A percentile compares a stretch with the other conserved stretches of the same genome.
These are phyloP conservation scores for Blastobotrys serpentis DNA, from an alignment of 1,139 yeast species.

Conservation along the genomic window DNA sequence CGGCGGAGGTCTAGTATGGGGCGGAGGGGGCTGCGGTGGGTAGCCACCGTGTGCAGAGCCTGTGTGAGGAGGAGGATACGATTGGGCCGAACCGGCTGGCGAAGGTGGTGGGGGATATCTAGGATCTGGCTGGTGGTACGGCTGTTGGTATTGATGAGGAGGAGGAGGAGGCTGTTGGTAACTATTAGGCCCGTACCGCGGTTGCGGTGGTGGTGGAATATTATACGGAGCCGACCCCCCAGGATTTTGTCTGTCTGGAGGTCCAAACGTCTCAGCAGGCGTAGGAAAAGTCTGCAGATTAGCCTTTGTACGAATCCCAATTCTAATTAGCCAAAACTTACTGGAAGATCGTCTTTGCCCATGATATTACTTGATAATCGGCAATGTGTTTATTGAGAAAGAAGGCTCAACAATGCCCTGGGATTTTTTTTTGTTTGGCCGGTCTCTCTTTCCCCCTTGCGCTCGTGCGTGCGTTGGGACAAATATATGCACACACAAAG, in stretches of 20 bases:
- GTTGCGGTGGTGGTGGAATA: slow-evolving; percentile 21
- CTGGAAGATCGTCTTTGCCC: slow-evolving; percentile 33
- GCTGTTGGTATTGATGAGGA: slow-evolving; percentile 2
- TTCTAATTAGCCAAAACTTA: slow-evolving; percentile 16
- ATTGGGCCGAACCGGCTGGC: too few relatives aligned
- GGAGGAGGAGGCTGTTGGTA: slow-evolving; percentile 14
- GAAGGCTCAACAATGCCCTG: slow-evolving; percentile 3
- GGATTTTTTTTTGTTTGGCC: neutral
- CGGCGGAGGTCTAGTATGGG: slow-evolving; percentile 2
- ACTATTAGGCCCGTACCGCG: slow-evolving; percentile 15
- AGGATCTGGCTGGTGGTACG: neutral
- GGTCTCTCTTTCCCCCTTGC: too few relatives aligned
- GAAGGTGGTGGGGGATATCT: slow-evolving; percentile 10
- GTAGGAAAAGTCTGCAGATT: slow-evolving; percentile 28
- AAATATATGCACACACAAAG: neutral
- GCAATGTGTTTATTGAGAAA: too few relatives aligned
- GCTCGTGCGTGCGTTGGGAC: neutral
- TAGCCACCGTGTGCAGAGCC: slow-evolving; percentile 2
- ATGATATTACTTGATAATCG: too few relatives aligned
- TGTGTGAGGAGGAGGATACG: slow-evolving; percentile 16
- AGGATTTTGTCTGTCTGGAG: neutral
- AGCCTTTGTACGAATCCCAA: neutral
- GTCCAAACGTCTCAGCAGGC: slow-evolving; percentile 31
- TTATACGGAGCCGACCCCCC: slow-evolving; percentile 12
- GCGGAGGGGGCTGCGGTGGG: slow-evolving; percentile 11